These are phyloP conservation scores for Cardamine chenopodiifolia DNA, from an alignment of 345 rosid genomes.

Conservation along the genomic window DNA sequence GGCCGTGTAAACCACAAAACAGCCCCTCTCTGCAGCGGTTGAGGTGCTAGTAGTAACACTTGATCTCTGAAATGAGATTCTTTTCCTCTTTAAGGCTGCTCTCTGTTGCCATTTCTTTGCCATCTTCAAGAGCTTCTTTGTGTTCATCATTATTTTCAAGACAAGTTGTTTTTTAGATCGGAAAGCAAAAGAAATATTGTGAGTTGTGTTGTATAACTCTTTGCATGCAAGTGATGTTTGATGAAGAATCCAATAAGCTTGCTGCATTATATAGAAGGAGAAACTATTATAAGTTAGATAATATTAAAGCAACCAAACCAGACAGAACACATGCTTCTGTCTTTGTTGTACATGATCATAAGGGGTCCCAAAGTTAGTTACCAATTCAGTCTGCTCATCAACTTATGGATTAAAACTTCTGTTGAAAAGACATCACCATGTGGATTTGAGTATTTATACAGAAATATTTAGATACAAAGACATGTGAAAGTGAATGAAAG, in stretches of 20 bases:
- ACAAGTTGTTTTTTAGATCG: too few species aligned
- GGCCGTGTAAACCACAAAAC: slow-evolving; percentile 43
- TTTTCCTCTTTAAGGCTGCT: slow-evolving; percentile 21
- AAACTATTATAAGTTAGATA: neutral
- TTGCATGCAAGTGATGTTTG: too few species aligned
- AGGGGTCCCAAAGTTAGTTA: neutral
- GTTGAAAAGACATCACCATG: slow-evolving; percentile 10
- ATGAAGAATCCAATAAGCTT: too few species aligned
- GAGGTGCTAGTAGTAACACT: neutral
- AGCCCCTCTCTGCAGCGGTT: slow-evolving; percentile 17
- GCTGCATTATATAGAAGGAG: too few species aligned
- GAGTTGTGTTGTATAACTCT: too few species aligned
- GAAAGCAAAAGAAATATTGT: too few species aligned
- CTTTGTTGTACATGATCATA: neutral
- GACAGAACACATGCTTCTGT: neutral
- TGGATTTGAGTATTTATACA: neutral
- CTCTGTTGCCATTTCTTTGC: slow-evolving; percentile 26
- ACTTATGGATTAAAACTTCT: neutral
- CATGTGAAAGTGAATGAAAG: neutral
- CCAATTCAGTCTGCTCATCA: neutral
- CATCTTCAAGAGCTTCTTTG: slow-evolving; percentile 21
- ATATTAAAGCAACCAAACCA: neutral
- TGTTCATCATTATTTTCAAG: slow-evolving; percentile 7
- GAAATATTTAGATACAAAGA: neutral
- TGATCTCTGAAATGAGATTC: slow-evolving; percentile 27